phyloP scores from a whole-genome alignment of 495 filamentous ascomycete species.

The Tuber magnatum region DNA sequence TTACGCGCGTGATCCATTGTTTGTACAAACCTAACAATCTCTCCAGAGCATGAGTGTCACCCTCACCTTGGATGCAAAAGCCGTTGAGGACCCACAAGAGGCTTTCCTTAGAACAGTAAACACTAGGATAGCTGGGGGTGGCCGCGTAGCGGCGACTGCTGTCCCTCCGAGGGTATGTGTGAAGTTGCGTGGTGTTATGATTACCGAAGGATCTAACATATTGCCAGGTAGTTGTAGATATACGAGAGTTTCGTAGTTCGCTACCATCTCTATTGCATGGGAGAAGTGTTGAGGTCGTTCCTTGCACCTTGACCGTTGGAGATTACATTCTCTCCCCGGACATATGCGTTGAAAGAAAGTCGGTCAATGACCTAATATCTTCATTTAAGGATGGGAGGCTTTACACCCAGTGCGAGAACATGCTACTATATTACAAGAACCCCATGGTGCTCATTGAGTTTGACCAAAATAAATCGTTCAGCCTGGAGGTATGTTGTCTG shows the following conservation, averaged over 20 bases:
- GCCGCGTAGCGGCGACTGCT: constrained; percentile 76
- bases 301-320: constrained; percentile 91
- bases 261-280: constrained; percentile 88
- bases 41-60: constrained; percentile 73
- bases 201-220: not conserved
- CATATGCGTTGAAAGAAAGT: constrained; percentile 93
- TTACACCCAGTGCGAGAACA: constrained; percentile 85
- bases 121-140: constrained; percentile 91
- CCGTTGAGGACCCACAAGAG: constrained; percentile 76
- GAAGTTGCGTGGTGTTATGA: not conserved
- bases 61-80: constrained; percentile 63
- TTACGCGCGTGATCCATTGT: not conserved
- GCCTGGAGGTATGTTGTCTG: constrained; percentile 56
- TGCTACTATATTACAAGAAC: constrained; percentile 84
- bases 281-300: constrained; percentile 73
- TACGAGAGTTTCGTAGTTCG: constrained; percentile 89
- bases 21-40: constrained; percentile 18
- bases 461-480: constrained; percentile 94
- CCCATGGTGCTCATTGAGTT: constrained; percentile 96
- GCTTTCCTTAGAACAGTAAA: constrained; percentile 91
- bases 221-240: constrained; percentile 66
- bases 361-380: constrained; percentile 77
- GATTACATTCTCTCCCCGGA: constrained; percentile 88
- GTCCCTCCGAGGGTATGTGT: constrained; percentile 65
- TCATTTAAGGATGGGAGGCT: constrained; percentile 87